Conservation (phyloP, 352 stramenopile species). For the Globisporangium ultimum region DNA sequence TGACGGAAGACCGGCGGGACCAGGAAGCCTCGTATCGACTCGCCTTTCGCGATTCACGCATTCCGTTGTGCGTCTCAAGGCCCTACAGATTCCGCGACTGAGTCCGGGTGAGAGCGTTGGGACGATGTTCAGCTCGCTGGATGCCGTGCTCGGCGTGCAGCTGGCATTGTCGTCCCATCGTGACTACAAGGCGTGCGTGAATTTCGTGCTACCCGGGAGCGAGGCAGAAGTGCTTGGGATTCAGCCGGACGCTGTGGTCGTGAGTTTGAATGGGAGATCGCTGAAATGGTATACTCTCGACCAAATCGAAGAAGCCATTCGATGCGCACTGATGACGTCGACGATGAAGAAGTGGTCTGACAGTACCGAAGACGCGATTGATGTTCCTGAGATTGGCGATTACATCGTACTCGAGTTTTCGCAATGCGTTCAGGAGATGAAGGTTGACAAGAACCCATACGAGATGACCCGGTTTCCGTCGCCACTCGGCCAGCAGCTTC, state of each 20-base stretch:
- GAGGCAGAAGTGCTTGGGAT: slow-evolving; percentile 48
- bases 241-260: slow-evolving; percentile 47
- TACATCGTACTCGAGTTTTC: slow-evolving; percentile 53
- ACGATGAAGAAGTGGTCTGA: slow-evolving; percentile 10
- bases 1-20: slow-evolving; percentile 10
- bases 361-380: slow-evolving; percentile 10
- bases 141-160: slow-evolving; percentile 50
- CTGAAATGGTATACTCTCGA: slow-evolving; percentile 47
- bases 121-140: slow-evolving; percentile 47
- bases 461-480: slow-evolving; percentile 74
- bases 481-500: slow-evolving; percentile 57
- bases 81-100: slow-evolving; percentile 35
- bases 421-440: slow-evolving; percentile 61
- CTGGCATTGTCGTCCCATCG: slow-evolving; percentile 50
- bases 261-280: slow-evolving; percentile 50
- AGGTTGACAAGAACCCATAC: slow-evolving; percentile 64
- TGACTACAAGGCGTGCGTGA: slow-evolving; percentile 65
- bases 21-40: slow-evolving; percentile 11
- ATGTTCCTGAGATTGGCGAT: slow-evolving; percentile 28
- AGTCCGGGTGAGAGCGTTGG: slow-evolving; percentile 20
- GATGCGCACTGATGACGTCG: slow-evolving; percentile 22
- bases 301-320: slow-evolving; percentile 45
- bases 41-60: slow-evolving; percentile 34
- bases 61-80: slow-evolving; percentile 46
- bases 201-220: slow-evolving; percentile 55